Evolutionary conservation across 768 basidiomycete species (phyloP).

Genomic region (Podaxis carcinomalis): DNA sequence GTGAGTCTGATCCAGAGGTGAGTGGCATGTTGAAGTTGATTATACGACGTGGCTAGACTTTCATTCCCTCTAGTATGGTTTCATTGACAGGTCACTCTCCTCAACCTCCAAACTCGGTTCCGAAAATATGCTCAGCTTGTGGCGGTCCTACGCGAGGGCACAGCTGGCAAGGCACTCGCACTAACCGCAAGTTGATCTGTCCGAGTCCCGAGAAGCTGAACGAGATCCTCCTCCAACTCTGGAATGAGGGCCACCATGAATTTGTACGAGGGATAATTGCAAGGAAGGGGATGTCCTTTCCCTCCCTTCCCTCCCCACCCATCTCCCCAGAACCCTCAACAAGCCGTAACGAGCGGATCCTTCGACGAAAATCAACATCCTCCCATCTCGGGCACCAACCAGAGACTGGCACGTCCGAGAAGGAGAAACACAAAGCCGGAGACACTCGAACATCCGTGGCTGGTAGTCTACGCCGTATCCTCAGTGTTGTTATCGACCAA

Average conservation of each 20-base stretch:
- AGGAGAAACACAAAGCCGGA: neutral
- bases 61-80: neutral
- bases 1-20: neutral
- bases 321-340: neutral
- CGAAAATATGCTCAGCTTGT: neutral
- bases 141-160: constrained; percentile 6
- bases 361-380: neutral
- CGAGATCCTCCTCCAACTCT: constrained; percentile 4
- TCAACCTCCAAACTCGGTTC: neutral
- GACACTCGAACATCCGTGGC: neutral
- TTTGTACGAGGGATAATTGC: neutral
- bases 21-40: neutral
- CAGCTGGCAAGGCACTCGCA: neutral
- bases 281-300: neutral
- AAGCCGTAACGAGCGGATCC: neutral
- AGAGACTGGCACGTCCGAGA: neutral
- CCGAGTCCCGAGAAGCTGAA: neutral
- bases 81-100: neutral
- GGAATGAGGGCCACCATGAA: constrained; percentile 7
- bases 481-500: constrained; percentile 4
- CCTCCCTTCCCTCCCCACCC: neutral
- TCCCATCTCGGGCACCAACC: neutral
- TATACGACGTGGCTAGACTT: neutral
- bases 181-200: constrained; percentile 3
- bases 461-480: neutral